phyloP scores from a whole-genome alignment of 2,329 filamentous ascomycete genomes.

The Hypocreales sp. region DNA sequence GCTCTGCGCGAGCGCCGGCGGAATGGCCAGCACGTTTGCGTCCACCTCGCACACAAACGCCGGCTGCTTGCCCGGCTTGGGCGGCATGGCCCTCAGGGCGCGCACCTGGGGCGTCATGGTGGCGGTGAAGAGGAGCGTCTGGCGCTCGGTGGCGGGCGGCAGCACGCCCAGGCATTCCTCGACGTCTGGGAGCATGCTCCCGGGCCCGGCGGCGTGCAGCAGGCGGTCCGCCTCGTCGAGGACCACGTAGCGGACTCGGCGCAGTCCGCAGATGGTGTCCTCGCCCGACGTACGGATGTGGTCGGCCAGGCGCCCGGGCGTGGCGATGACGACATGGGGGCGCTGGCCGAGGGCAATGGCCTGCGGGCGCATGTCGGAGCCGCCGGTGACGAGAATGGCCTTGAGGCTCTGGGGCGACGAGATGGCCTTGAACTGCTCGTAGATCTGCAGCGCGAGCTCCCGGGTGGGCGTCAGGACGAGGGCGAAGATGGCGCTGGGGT shows the following conservation, averaged over 20 bases:
- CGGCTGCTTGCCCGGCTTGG: slow-evolving; percentile 51
- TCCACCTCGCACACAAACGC: slow-evolving; percentile 86
- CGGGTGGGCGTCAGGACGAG: slow-evolving; percentile 79
- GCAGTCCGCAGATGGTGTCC: slow-evolving; percentile 73
- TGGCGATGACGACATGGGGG: slow-evolving; percentile 88
- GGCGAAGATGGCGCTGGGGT: slow-evolving; percentile 83
- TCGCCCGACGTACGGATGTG: slow-evolving; percentile 84
- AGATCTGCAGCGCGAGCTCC: slow-evolving; percentile 90
- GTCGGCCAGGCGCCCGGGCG: slow-evolving; percentile 81
- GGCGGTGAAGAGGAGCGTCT: slow-evolving; percentile 91
- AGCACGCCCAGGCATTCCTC: slow-evolving; percentile 75
- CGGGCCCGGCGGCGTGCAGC: slow-evolving; percentile 53
- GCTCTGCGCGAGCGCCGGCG: slow-evolving; percentile 64
- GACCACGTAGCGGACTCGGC: slow-evolving; percentile 70
- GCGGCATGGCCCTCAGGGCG: slow-evolving; percentile 64
- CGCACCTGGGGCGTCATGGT: slow-evolving; percentile 89
- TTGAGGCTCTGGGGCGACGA: slow-evolving; percentile 79
- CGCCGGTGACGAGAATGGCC: slow-evolving; percentile 77
- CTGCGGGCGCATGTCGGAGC: slow-evolving; percentile 82
- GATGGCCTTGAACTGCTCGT: slow-evolving; percentile 89
- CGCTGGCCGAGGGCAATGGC: slow-evolving; percentile 68
- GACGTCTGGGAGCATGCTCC: slow-evolving; percentile 89
- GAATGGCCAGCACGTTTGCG: slow-evolving; percentile 59
- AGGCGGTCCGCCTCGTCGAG: slow-evolving; percentile 93
- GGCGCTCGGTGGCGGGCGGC: slow-evolving; percentile 62